A percentile compares a stretch with the other conserved stretches of the same genome.
phyloP scores from a whole-genome alignment of 768 basidiomycete genomes.

The Suillus brevipes region DNA sequence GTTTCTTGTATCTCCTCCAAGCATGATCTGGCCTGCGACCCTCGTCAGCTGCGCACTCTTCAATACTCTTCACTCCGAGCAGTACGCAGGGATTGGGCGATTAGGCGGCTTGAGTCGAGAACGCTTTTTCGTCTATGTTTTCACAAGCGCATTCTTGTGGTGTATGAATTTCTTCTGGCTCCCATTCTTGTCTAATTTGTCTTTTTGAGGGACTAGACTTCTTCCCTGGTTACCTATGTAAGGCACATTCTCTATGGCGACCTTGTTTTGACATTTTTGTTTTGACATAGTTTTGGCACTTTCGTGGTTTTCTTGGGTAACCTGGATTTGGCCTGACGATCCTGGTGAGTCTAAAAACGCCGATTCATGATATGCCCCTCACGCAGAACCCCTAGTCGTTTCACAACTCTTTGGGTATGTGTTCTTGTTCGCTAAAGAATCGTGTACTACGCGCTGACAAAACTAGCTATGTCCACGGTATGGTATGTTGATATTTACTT shows the following conservation, averaged over 20 bases:
- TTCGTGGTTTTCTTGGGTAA: slow-evolving; percentile 61
- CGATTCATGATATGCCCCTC: slow-evolving; percentile 21
- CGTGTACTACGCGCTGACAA: slow-evolving; percentile 10
- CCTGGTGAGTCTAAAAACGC: slow-evolving; percentile 39
- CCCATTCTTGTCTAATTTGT: background rate
- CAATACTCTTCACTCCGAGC: slow-evolving; percentile 74
- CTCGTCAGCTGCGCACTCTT: slow-evolving; percentile 75
- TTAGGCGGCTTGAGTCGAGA: slow-evolving; percentile 70
- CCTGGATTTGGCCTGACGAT: slow-evolving; percentile 51
- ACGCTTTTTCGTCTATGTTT: slow-evolving; percentile 72
- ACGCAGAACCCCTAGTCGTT: slow-evolving; percentile 32
- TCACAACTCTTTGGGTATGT: slow-evolving; percentile 50
- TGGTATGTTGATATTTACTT: slow-evolving; percentile 33
- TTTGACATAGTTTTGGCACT: slow-evolving; percentile 42
- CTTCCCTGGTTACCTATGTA: slow-evolving; percentile 47
- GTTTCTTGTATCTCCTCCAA: slow-evolving; percentile 63
- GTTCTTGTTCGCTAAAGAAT: background rate
- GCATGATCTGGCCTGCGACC: slow-evolving; percentile 75
- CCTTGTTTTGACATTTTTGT: slow-evolving; percentile 21
- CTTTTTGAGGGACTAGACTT: slow-evolving; percentile 32
- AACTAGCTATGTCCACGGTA: slow-evolving; percentile 39
- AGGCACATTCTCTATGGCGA: slow-evolving; percentile 10
- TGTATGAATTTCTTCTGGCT: slow-evolving; percentile 37
- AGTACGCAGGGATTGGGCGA: slow-evolving; percentile 62
- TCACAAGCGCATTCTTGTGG: slow-evolving; percentile 59